A percentile compares a stretch with the other conserved stretches of the same genome.
Evolutionary conservation across 2,329 filamentous ascomycete species (phyloP).

Genomic region (Ceratocystis destructans): DNA sequence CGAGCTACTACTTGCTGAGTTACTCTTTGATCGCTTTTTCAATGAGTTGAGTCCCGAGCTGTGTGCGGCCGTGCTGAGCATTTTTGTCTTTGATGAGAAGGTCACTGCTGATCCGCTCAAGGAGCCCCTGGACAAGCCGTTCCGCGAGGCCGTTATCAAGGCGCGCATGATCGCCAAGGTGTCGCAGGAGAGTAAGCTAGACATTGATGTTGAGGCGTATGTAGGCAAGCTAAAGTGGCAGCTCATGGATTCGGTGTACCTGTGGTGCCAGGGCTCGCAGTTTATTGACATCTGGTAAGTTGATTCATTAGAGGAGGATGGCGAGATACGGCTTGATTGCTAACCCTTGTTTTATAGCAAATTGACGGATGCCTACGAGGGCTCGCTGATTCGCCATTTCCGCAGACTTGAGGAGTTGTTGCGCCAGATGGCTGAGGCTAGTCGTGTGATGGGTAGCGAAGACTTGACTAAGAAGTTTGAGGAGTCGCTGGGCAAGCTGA

Average conservation of each 20-base stretch:
- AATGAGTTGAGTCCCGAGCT: slow-evolving; percentile 85
- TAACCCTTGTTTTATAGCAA: slow-evolving; percentile 44
- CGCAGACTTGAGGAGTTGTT: slow-evolving; percentile 86
- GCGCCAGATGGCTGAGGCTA: slow-evolving; percentile 86
- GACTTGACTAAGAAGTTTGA: slow-evolving; percentile 91
- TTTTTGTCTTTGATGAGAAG: slow-evolving; percentile 97
- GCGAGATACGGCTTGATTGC: slow-evolving; percentile 17
- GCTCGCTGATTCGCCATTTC: slow-evolving; percentile 90
- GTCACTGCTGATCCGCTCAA: slow-evolving; percentile 62
- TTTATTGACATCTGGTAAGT: slow-evolving; percentile 93
- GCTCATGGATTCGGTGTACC: slow-evolving; percentile 89
- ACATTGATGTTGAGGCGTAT: slow-evolving; percentile 92
- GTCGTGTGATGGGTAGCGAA: slow-evolving; percentile 96
- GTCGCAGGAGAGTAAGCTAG: slow-evolving; percentile 83
- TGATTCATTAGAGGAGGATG: not conserved
- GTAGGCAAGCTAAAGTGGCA: slow-evolving; percentile 80
- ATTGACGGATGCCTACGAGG: slow-evolving; percentile 98
- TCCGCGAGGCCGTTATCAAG: slow-evolving; percentile 72
- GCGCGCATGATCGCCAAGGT: slow-evolving; percentile 84
- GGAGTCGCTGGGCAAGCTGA: slow-evolving; percentile 66
- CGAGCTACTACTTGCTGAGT: slow-evolving; percentile 80
- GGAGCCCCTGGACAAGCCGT: slow-evolving; percentile 77
- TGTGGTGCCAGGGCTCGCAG: slow-evolving; percentile 78
- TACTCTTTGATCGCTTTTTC: slow-evolving; percentile 96
- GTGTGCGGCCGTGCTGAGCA: slow-evolving; percentile 72